Evolutionary conservation across 2,329 filamentous ascomycete genomes (phyloP).

Genomic region (Colletotrichum chlorophyti): DNA sequence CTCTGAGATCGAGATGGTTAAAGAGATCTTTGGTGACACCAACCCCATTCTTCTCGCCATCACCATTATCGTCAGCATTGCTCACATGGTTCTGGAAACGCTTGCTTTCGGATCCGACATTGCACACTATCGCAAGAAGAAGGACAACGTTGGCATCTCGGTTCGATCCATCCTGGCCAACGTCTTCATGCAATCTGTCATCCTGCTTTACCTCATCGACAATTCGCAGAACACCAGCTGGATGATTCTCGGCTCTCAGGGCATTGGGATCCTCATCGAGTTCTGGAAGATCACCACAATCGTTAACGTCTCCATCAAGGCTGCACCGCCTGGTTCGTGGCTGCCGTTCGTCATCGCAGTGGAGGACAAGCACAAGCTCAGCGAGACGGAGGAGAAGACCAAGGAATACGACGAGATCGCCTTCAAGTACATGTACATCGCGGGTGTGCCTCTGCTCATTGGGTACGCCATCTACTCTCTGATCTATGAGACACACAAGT

Average conservation of each 20-base stretch:
- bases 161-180: conserved; percentile 96
- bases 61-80: conserved; percentile 82
- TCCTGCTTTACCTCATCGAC: conserved; percentile 96
- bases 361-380: conserved; percentile 96
- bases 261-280: conserved; percentile 74
- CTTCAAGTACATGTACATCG: conserved; percentile 95
- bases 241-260: conserved; percentile 98
- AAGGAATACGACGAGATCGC: conserved; percentile 98
- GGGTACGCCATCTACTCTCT: conserved; percentile 93
- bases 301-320: conserved; percentile 84
- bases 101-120: conserved; percentile 98
- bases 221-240: conserved; percentile 98
- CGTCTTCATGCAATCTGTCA: conserved; percentile 95
- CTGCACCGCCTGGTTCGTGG: conserved; percentile 69
- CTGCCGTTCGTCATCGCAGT: conserved; percentile 84
- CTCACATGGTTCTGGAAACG: conserved; percentile 95
- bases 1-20: conserved; percentile 95
- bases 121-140: conserved; percentile 98
- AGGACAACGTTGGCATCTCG: conserved; percentile 96
- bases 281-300: conserved; percentile 97
- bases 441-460: conserved; percentile 85
- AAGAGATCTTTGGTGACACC: conserved; percentile 91
- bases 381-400: conserved; percentile 95
- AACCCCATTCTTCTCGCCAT: conserved; percentile 89
- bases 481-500: conserved; percentile 93